These are phyloP conservation scores for Sporothrix schenckii DNA, from an alignment of 2,329 filamentous ascomycete genomes.

Conservation along the genomic window DNA sequence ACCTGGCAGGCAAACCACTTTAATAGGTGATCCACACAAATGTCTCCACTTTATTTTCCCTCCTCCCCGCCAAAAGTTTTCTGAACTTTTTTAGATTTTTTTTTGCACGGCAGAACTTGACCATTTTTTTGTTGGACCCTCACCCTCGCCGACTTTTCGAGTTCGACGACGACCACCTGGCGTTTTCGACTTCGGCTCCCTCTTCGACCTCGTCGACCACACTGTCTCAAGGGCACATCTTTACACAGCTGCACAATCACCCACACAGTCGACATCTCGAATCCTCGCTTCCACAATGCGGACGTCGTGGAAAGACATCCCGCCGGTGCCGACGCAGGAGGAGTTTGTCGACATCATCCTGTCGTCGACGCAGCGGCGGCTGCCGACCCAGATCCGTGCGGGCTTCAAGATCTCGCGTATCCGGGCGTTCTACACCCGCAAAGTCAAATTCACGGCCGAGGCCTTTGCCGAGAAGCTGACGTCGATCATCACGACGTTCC, in stretches of 20 bases:
- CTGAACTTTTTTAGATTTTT: slow-evolving; percentile 27
- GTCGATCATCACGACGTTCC: slow-evolving; percentile 89
- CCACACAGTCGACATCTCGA: not conserved
- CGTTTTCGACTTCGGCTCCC: not conserved
- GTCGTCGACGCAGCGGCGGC: slow-evolving; percentile 84
- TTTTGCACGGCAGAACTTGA: slow-evolving; percentile 21
- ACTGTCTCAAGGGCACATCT: not conserved
- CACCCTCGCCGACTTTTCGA: slow-evolving; percentile 20
- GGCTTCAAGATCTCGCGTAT: slow-evolving; percentile 97
- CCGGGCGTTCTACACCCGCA: slow-evolving; percentile 89
- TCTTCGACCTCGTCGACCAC: not conserved
- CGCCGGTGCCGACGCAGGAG: slow-evolving; percentile 85
- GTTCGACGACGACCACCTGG: slow-evolving; percentile 14
- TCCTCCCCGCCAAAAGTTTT: slow-evolving; percentile 32
- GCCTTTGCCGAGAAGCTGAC: slow-evolving; percentile 81
- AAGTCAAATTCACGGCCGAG: slow-evolving; percentile 97
- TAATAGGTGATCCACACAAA: slow-evolving; percentile 4
- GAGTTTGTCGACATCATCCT: slow-evolving; percentile 98
- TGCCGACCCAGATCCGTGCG: slow-evolving; percentile 86
- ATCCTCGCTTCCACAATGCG: slow-evolving; percentile 32
- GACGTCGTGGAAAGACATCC: slow-evolving; percentile 67
- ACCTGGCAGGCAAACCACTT: slow-evolving; percentile 18
- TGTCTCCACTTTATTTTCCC: slow-evolving; percentile 6
- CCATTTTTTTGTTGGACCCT: slow-evolving; percentile 24
- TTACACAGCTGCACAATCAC: not conserved